A percentile compares a stretch with the other conserved stretches of the same genome.
Conservation (phyloP, 2,329 filamentous ascomycete genomes). For the Geosmithia flava region DNA sequence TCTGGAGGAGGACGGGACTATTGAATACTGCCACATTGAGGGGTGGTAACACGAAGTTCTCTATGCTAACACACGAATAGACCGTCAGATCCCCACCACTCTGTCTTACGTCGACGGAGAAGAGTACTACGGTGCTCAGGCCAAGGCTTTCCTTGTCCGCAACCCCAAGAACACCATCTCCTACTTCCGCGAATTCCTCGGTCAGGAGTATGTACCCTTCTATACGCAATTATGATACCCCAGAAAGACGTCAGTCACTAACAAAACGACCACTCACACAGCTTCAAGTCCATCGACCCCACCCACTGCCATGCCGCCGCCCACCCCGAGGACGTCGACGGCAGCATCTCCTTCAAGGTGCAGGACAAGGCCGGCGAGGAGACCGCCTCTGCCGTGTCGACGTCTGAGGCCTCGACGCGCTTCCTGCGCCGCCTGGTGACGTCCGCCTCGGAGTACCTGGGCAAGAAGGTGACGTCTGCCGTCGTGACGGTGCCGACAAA, state of each 20-base stretch:
- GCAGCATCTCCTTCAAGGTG: conserved; percentile 68
- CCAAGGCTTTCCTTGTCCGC: conserved; percentile 84
- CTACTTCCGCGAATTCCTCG: conserved; percentile 92
- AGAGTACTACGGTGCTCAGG: conserved; percentile 92
- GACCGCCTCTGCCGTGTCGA: conserved; percentile 52
- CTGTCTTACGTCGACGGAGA: conserved; percentile 93
- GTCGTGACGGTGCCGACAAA: conserved; percentile 92
- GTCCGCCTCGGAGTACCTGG: conserved; percentile 83
- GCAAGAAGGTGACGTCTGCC: conserved; percentile 86
- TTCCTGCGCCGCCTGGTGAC: conserved; percentile 71
- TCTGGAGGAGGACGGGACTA: background rate
- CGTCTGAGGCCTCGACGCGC: conserved; percentile 73
- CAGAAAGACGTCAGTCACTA: background rate
- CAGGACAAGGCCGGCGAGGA: conserved; percentile 60
- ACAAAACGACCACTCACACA: conserved; percentile 15
- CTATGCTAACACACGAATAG: conserved; percentile 29
- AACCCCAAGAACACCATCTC: conserved; percentile 89
- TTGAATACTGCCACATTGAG: too few species aligned
- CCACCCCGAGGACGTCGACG: conserved; percentile 66
- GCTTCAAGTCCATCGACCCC: conserved; percentile 91
- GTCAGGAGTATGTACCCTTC: conserved; percentile 62
- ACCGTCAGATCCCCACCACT: conserved; percentile 91
- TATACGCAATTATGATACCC: too few species aligned
- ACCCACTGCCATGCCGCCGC: conserved; percentile 89
- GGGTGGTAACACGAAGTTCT: too few species aligned